These are phyloP conservation scores for Herpetomonas muscarum DNA, from an alignment of 208 protist genomes.

Conservation along the genomic window DNA sequence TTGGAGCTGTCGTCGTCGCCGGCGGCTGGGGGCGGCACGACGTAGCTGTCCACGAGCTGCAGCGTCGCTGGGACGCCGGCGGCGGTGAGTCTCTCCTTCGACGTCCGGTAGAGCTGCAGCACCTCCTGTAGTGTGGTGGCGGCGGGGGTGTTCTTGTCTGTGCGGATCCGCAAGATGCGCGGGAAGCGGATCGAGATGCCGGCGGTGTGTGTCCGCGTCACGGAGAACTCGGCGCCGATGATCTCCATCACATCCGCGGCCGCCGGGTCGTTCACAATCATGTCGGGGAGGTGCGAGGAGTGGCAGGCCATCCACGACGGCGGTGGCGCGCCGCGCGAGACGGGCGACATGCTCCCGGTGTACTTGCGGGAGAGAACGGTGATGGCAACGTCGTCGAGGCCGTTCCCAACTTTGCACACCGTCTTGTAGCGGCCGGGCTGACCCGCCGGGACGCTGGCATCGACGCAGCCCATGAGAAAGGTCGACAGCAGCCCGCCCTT, in stretches of 20 bases:
- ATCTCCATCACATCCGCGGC: slow-evolving; percentile 74
- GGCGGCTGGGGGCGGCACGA: slow-evolving; percentile 10
- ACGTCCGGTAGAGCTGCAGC: slow-evolving; percentile 28
- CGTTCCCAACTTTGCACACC: slow-evolving; percentile 76
- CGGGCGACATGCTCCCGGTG: slow-evolving; percentile 29
- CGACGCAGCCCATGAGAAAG: slow-evolving; percentile 73
- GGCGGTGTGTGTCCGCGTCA: slow-evolving; percentile 35
- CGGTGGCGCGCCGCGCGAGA: slow-evolving; percentile 9
- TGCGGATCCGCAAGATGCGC: slow-evolving; percentile 50
- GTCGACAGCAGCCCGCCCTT: slow-evolving; percentile 63
- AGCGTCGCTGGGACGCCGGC: slow-evolving; percentile 15
- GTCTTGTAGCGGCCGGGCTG: slow-evolving; percentile 50
- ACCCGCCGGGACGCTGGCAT: slow-evolving; percentile 24
- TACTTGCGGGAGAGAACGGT: slow-evolving; percentile 49
- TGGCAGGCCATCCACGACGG: slow-evolving; percentile 52
- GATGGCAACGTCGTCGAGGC: slow-evolving; percentile 50
- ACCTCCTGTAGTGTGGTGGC: slow-evolving; percentile 60
- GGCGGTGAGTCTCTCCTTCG: slow-evolving; percentile 13
- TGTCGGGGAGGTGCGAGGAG: slow-evolving; percentile 50
- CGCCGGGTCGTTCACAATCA: slow-evolving; percentile 48
- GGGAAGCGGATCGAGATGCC: slow-evolving; percentile 77
- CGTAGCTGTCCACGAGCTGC: slow-evolving; percentile 22
- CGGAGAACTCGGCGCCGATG: slow-evolving; percentile 59
- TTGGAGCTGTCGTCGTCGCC: slow-evolving; percentile 2
- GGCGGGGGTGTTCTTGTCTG: slow-evolving; percentile 62